Percentiles rank a stretch among this genome's conserved stretches.
These are phyloP conservation scores for Nematocida sp. DNA, from an alignment of 371 early-diverging fungal species.

Conservation along the genomic window DNA sequence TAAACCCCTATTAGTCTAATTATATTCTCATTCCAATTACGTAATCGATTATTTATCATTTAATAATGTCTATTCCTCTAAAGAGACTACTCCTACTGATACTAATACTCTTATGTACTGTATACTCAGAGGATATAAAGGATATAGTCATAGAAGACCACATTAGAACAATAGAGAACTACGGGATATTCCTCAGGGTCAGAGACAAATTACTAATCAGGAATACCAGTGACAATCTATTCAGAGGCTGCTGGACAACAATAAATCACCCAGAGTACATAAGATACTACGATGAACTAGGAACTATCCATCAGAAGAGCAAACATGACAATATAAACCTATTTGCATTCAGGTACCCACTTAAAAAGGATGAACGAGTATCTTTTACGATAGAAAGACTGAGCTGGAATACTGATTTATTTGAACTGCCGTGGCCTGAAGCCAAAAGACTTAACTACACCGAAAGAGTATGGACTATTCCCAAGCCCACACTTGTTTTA, in stretches of 20 bases:
- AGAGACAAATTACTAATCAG: neutral
- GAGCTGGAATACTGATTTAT: neutral
- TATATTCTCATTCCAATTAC: too few relatives aligned
- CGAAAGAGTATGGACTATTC: too few relatives aligned
- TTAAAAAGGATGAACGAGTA: constrained; percentile 6
- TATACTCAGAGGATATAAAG: neutral
- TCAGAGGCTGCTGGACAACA: neutral
- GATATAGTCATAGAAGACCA: neutral
- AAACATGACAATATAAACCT: neutral
- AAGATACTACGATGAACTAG: constrained; percentile 28
- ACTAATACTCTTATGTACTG: neutral
- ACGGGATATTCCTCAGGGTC: neutral
- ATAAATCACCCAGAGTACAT: neutral
- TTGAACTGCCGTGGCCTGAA: neutral
- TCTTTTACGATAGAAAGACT: constrained; percentile 31
- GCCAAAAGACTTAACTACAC: neutral
- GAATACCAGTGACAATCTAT: neutral
- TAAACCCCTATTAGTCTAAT: too few relatives aligned
- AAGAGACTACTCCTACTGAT: neutral
- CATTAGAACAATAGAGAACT: neutral
- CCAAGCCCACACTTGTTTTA: too few relatives aligned
- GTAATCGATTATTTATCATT: too few relatives aligned
- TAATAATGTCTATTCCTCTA: too few relatives aligned
- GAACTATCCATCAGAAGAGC: constrained; percentile 2
- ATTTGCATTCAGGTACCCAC: constrained; percentile 26